Percentiles rank a stretch among this genome's conserved stretches.
These are phyloP conservation scores for Aspergillus neoniger DNA, from an alignment of 2,329 filamentous ascomycete genomes.

Conservation along the genomic window DNA sequence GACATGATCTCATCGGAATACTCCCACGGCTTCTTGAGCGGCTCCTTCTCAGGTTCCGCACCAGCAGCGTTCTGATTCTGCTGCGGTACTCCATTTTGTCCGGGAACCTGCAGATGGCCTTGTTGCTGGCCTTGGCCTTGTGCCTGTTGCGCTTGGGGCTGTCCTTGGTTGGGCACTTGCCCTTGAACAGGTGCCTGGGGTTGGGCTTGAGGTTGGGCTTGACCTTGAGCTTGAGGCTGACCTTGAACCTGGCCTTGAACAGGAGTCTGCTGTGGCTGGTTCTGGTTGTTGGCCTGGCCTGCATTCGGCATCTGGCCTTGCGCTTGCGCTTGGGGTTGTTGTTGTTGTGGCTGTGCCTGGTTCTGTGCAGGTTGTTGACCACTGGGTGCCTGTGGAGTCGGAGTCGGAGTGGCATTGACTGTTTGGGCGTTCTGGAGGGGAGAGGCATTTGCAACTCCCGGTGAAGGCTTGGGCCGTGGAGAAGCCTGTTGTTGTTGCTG, in stretches of 20 bases:
- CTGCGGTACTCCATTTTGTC: conserved; percentile 29
- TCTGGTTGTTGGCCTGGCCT: conserved; percentile 14
- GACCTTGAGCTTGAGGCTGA: neutral
- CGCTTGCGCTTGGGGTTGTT: conserved; percentile 20
- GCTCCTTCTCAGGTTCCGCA: conserved; percentile 43
- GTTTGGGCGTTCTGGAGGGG: conserved; percentile 50
- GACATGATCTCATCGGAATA: conserved; percentile 94
- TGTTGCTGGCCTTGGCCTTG: conserved; percentile 31
- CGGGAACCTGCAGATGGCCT: conserved; percentile 32
- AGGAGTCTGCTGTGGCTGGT: conserved; percentile 9
- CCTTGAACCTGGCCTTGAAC: conserved; percentile 16
- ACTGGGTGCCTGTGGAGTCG: conserved; percentile 29
- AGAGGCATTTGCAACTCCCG: conserved; percentile 47
- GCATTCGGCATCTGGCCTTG: conserved; percentile 20
- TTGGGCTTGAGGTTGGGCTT: conserved; percentile 12
- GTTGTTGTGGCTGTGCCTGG: conserved; percentile 18
- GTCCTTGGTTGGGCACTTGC: conserved; percentile 24
- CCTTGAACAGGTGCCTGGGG: conserved; percentile 20
- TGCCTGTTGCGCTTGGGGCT: conserved; percentile 25
- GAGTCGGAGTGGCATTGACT: conserved; percentile 45
- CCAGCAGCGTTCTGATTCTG: conserved; percentile 24
- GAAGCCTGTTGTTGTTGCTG: conserved; percentile 52
- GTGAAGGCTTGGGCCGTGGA: conserved; percentile 40
- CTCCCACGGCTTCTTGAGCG: conserved; percentile 84
- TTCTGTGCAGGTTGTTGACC: conserved; percentile 28